Conservation (phyloP, 139 green algal genomes). For the Gonium pectorale region DNA sequence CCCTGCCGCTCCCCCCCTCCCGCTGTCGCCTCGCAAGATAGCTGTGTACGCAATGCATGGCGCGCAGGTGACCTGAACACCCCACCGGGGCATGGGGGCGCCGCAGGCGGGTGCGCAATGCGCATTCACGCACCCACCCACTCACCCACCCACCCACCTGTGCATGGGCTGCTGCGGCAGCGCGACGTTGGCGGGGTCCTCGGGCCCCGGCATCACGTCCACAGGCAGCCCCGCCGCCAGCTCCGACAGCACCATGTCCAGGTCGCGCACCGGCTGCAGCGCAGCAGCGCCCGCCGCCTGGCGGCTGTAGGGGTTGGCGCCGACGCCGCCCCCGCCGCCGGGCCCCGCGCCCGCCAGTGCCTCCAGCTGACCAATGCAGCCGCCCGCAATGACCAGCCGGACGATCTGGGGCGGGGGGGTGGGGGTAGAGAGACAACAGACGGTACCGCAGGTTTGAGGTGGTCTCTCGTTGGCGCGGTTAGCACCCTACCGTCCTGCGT, state of each 20-base stretch:
- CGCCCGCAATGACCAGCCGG: constrained; percentile 81
- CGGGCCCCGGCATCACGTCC: constrained; percentile 95
- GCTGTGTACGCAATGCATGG: too few species aligned
- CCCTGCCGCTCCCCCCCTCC: too few species aligned
- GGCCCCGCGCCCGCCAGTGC: constrained; percentile 63
- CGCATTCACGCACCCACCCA: background rate
- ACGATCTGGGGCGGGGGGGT: constrained; percentile 64
- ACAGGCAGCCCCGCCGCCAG: constrained; percentile 85
- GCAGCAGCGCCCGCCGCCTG: background rate
- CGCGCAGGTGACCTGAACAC: too few species aligned
- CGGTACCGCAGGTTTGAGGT: too few species aligned
- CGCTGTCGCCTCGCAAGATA: too few species aligned
- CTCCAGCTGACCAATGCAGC: constrained; percentile 63
- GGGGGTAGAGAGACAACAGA: too few species aligned
- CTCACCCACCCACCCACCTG: constrained; percentile 47
- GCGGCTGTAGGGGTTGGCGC: background rate
- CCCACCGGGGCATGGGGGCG: too few species aligned
- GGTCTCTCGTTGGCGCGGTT: too few species aligned
- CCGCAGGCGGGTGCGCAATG: too few species aligned
- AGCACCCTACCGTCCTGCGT: too few species aligned
- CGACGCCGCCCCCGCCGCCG: background rate
- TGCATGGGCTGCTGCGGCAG: constrained; percentile 98
- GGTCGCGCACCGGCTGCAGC: constrained; percentile 63
- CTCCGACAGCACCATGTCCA: constrained; percentile 79
- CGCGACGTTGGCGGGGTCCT: constrained; percentile 91